phyloP scores from a whole-genome alignment of 2,329 filamentous ascomycete species.

The Capronia coronata region DNA sequence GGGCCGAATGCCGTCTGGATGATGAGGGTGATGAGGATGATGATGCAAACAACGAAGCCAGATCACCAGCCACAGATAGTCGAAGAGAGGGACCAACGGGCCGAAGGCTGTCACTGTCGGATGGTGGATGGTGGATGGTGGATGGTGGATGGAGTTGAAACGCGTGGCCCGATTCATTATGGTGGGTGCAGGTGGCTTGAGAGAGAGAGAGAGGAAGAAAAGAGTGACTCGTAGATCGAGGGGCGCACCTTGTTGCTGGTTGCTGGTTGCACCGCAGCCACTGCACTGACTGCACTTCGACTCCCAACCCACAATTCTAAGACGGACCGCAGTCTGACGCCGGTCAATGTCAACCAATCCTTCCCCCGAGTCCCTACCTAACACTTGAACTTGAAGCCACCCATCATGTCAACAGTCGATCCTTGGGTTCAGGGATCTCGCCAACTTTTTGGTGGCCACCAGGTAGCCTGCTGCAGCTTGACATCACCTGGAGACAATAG shows the following conservation, averaged over 20 bases:
- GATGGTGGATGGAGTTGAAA: too few relatives aligned
- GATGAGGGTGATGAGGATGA: neutral
- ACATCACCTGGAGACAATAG: constrained; percentile 10
- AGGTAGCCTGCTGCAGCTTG: neutral
- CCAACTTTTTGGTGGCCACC: constrained; percentile 9
- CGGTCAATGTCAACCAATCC: neutral
- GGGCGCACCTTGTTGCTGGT: neutral
- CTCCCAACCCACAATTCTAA: neutral
- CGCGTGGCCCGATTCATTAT: too few relatives aligned
- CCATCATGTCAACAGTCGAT: too few relatives aligned
- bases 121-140: neutral
- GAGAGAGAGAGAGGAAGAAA: neutral
- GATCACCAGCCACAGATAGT: constrained; percentile 5
- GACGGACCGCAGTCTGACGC: neutral
- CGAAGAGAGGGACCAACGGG: neutral
- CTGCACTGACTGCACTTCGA: neutral
- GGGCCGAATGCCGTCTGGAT: too few relatives aligned
- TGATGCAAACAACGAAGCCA: constrained; percentile 2
- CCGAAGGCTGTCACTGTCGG: neutral
- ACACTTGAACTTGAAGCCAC: too few relatives aligned
- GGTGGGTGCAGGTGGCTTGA: neutral
- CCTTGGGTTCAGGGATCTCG: constrained; percentile 7
- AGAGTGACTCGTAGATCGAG: neutral
- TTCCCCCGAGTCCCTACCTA: too few relatives aligned
- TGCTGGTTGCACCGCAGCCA: neutral